phyloP scores from a whole-genome alignment of 2,329 filamentous ascomycete species.

The Thielaviopsis punctulata region DNA sequence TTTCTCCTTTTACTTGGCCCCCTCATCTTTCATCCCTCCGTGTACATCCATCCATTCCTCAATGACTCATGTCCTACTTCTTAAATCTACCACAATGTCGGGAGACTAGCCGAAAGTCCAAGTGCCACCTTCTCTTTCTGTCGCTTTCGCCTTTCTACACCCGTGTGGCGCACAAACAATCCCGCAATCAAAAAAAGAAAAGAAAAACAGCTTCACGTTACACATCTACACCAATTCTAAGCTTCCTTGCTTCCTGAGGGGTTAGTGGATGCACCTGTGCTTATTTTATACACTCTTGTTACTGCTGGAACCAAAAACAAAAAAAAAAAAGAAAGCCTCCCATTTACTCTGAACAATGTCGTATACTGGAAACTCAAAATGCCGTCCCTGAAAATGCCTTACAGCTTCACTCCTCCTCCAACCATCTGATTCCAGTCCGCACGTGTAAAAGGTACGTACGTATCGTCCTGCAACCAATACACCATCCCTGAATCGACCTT shows the following conservation, averaged over 20 bases:
- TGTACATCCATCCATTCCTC: neutral
- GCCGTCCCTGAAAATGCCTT: conserved; percentile 4
- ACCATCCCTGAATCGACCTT: conserved; percentile 25
- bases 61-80: neutral
- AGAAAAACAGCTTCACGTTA: neutral
- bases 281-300: no score
- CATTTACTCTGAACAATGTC: neutral
- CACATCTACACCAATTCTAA: neutral
- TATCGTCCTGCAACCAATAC: conserved; percentile 48
- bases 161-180: neutral
- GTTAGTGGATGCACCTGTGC: no score
- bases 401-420: conserved; percentile 55
- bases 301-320: no score
- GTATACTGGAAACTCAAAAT: neutral
- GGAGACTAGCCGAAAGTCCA: neutral
- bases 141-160: neutral
- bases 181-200: neutral
- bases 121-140: neutral
- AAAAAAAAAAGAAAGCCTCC: neutral
- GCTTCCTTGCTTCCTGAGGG: no score
- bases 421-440: conserved; percentile 53
- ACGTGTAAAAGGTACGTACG: conserved; percentile 50
- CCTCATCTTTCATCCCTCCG: neutral
- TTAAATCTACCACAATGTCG: neutral
- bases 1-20: neutral